Evolutionary conservation across 192 early-diverging fungal species (phyloP).

Genomic region (Podila epicladia): DNA sequence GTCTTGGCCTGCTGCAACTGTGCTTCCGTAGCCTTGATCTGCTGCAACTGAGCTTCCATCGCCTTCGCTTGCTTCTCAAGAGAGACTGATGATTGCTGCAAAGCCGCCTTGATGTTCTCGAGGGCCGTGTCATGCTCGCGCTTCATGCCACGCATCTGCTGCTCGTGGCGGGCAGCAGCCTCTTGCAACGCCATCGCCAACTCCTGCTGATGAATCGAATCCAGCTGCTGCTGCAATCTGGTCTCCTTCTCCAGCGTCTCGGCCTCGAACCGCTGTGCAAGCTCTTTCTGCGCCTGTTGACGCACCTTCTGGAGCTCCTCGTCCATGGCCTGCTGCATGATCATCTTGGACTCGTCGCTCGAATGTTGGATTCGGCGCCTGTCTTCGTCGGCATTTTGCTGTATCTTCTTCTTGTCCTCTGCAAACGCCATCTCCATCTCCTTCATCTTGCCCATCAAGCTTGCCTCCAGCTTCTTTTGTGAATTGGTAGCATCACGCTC

Average conservation of each 20-base stretch:
- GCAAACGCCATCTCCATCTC: slow-evolving; percentile 36
- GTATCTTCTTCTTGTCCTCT: slow-evolving; percentile 19
- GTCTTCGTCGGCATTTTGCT: neutral
- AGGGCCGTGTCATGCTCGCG: neutral
- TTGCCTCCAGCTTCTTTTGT: slow-evolving; percentile 29
- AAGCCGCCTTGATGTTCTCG: neutral
- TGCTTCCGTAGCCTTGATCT: neutral
- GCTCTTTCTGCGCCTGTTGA: slow-evolving; percentile 18
- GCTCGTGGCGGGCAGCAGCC: slow-evolving; percentile 15
- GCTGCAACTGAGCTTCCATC: neutral
- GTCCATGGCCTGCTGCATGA: neutral
- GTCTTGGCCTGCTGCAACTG: neutral
- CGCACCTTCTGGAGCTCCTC: neutral
- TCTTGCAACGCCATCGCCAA: slow-evolving; percentile 28
- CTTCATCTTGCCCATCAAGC: slow-evolving; percentile 25
- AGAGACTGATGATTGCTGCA: slow-evolving; percentile 15
- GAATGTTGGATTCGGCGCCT: slow-evolving; percentile 2
- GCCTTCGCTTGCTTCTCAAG: neutral
- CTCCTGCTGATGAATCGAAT: slow-evolving; percentile 45
- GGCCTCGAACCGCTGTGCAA: slow-evolving; percentile 10
- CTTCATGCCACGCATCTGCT: slow-evolving; percentile 20
- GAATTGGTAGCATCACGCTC: slow-evolving; percentile 43
- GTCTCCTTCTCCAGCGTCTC: slow-evolving; percentile 25
- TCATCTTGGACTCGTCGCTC: neutral
- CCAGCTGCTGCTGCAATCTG: slow-evolving; percentile 34